Base-by-base conservation (phyloP, 495 filamentous ascomycete species). In the Penicillium cinerascens region DNA sequence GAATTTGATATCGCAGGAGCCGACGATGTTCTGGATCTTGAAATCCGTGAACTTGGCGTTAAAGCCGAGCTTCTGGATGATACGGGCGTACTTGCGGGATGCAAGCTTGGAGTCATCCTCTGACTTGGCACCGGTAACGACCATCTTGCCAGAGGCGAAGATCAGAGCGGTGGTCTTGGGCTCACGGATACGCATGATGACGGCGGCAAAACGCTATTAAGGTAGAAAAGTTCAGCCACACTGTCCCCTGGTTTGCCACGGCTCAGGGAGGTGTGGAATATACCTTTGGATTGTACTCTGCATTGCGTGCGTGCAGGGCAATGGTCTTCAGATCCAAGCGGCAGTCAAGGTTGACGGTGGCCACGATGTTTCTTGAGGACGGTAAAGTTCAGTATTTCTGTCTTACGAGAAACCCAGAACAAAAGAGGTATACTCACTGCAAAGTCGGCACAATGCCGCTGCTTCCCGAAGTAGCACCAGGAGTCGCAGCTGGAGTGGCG, bases 21-120 rank as follows among this genome's bases (percentile, higher is more conserved):
- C 93, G 55, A 98, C 93, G 45, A 98, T 98, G 75, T 98, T 98
- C 78, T 98, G 95, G 72, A 97, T 97, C 82, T 98, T 97, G 81
- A 98, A 98, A 71, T 98, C 93, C 53, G 91, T 96, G 76, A 98
- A 98, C 83, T 96, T 97, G 53, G 95, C 92, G 58, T 96, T 96
- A 83, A 98, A 98, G 47, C 93, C 93, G 51, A 98, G 90, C 78
- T 98, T 98, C 79, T 98, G 93, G 64, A 98, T 97, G 73, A 98
- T 98, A 57, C 93, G 91, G 20, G 93, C 93, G 72, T 97, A 98
- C 77, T 98, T 98, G 72, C 95, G 85, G 37, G 89, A 95, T 2
- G 93, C 93, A 64, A 98, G 83, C 72, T 96, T 95, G 42, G 91
- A 96, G 65, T 97, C 95, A 66, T 97, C 93, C 65, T 98, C 93